These are phyloP conservation scores for Fusarium pseudonygamai DNA, from an alignment of 2,329 filamentous ascomycete genomes.

Conservation along the genomic window DNA sequence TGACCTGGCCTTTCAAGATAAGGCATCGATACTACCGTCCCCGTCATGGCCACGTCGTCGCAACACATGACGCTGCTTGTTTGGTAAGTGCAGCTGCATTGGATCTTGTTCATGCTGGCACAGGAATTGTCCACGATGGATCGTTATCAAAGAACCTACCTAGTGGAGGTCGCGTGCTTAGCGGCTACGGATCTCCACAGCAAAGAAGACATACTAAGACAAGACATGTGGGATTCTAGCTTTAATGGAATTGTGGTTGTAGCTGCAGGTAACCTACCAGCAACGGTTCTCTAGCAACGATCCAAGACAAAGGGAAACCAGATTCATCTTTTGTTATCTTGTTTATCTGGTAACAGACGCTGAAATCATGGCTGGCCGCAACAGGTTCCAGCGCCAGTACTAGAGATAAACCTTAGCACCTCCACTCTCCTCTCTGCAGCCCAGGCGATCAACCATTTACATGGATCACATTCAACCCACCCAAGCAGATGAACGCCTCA, in stretches of 20 bases:
- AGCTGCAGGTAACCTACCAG: conserved; percentile 13
- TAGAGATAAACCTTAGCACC: conserved; percentile 2
- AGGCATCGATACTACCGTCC: neutral
- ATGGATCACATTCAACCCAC: neutral
- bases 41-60: neutral
- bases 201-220: neutral
- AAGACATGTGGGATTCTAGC: conserved; percentile 2
- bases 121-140: neutral
- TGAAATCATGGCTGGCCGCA: neutral
- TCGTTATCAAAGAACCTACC: conserved; percentile 35
- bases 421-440: conserved; percentile 12
- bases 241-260: conserved; percentile 27
- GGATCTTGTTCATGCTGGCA: neutral
- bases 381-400: neutral
- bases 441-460: conserved; percentile 14
- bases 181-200: conserved; percentile 28
- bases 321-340: neutral
- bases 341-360: neutral
- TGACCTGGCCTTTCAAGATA: neutral
- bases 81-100: neutral
- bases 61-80: neutral
- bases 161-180: conserved; percentile 37
- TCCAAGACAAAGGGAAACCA: conserved; percentile 6
- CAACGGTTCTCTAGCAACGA: conserved; percentile 18
- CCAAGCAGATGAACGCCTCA: conserved; percentile 25